phyloP scores from a whole-genome alignment of 2,329 filamentous ascomycete genomes.

The Cercospora canescens region DNA sequence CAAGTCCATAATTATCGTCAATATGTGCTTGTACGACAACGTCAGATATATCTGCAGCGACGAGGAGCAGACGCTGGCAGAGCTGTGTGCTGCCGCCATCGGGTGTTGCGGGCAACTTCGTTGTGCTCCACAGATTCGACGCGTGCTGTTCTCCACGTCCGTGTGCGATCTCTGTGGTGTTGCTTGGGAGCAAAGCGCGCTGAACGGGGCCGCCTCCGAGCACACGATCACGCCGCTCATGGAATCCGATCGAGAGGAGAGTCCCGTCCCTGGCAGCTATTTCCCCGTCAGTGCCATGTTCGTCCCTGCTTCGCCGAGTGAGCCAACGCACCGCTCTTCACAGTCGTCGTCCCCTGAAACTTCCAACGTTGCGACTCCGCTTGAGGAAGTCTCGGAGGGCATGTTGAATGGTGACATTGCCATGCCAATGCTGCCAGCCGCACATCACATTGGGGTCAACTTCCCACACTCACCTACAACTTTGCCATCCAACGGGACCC shows the following conservation, averaged over 20 bases:
- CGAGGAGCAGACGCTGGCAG: constrained; percentile 14
- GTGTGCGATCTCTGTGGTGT: constrained; percentile 20
- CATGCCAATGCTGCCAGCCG: constrained; percentile 4
- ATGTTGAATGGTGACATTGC: constrained; percentile 7
- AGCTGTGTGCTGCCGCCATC: constrained; percentile 7
- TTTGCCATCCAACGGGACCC: not conserved
- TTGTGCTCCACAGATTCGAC: constrained; percentile 13
- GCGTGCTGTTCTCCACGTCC: constrained; percentile 9
- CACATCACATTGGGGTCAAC: not conserved
- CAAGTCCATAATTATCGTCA: not conserved
- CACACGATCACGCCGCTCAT: constrained; percentile 9
- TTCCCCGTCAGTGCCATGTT: constrained; percentile 1
- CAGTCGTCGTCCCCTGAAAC: not conserved
- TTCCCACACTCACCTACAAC: not conserved
- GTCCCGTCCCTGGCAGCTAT: not conserved
- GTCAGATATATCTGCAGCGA: constrained; percentile 18
- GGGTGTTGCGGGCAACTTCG: not conserved
- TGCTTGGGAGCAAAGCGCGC: constrained; percentile 13
- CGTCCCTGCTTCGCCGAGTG: not conserved
- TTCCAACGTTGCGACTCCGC: not conserved
- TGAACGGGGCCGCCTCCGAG: constrained; percentile 15
- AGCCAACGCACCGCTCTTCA: not conserved
- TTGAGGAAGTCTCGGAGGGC: constrained; percentile 6
- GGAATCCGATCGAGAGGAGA: not conserved
- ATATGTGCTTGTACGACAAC: constrained; percentile 19